Base-by-base conservation (phyloP, 2,329 filamentous ascomycete species). In the Didymellaceae sp. region DNA sequence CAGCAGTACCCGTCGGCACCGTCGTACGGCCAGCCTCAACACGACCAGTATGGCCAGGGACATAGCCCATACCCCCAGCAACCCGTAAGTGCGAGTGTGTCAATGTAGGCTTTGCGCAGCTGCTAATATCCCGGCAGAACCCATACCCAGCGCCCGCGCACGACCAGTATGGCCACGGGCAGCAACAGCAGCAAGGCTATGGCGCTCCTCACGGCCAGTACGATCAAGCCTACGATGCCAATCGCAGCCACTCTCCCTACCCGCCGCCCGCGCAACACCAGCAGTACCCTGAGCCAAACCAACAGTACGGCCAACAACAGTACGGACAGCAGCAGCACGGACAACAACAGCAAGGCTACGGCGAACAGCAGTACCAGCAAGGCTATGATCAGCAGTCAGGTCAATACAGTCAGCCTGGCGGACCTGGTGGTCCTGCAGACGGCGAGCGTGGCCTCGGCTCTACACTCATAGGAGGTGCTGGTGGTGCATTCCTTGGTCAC, bases 371-470 rank as follows among this genome's bases (percentile, higher is more conserved):
- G 13, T 33, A 60, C 35, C 53, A 58, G 53, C 54, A 52, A n/a
- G 55, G 51, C 30, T 47, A 56, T 11, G 40, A 48, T 30, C 54
- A 57, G 30, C 47, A 48, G 11, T 43, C 41, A 24, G 44, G 42
- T 11, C 62, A 67, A 53, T 77, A 78, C 62, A 80, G 82, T 30
- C 71, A 74, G 49, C 57, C 58, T 16, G 63, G 62, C 22, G 58
- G 54, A 2, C 68, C 68, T 24, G 70, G 65, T 6, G 68, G 65
- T 17, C 60, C 68, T 35, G 66, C 59, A 28, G 74, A 72, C 31
- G 82, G 79, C 56, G 82, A 85, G n/a, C 79, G 81, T 38, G 82
- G 82, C 25, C 75, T 85, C 14, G 81, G 80, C 4, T 79, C 82
- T 1, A 78, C 81, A 3, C 61, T 85, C 20, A 58, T 81, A 1